Percentiles rank a stretch among this genome's conserved stretches.
These are phyloP conservation scores for Baudoinia panamericana DNA, from an alignment of 495 filamentous ascomycete species.

Conservation along the genomic window DNA sequence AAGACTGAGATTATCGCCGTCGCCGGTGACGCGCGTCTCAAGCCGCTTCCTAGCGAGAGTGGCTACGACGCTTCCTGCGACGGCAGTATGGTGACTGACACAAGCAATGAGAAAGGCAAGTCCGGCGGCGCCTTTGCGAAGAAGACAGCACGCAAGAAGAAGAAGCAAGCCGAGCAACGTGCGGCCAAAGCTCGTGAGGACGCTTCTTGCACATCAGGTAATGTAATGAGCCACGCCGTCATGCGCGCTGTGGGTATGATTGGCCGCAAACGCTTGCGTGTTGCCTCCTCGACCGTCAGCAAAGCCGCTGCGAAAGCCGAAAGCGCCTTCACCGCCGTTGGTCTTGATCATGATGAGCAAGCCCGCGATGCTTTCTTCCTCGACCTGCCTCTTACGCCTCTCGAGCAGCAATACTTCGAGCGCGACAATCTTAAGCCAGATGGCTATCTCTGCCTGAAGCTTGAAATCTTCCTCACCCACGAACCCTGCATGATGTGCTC, in stretches of 20 bases:
- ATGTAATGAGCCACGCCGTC: constrained; percentile 67
- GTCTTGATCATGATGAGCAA: constrained; percentile 11
- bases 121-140: constrained; percentile 1
- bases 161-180: constrained; percentile 14
- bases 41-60: constrained; percentile 32
- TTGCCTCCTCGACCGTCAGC: constrained; percentile 7
- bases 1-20: constrained; percentile 48
- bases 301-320: constrained; percentile 12
- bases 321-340: constrained; percentile 12
- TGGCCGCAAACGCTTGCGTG: constrained; percentile 47
- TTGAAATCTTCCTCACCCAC: constrained; percentile 84
- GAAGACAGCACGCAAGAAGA: constrained; percentile 10
- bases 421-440: constrained; percentile 39
- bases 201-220: constrained; percentile 34
- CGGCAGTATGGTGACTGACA: background rate
- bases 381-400: constrained; percentile 28
- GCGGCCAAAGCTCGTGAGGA: constrained; percentile 17
- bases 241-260: constrained; percentile 84
- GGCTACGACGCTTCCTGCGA: constrained; percentile 21
- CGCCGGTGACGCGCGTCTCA: constrained; percentile 56
- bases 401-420: constrained; percentile 26
- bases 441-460: constrained; percentile 86
- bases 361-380: constrained; percentile 25
- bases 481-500: constrained; percentile 94
- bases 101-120: background rate